Evolutionary conservation across 345 rosid genomes (phyloP).

Genomic region (Microthlaspi erraticum): DNA sequence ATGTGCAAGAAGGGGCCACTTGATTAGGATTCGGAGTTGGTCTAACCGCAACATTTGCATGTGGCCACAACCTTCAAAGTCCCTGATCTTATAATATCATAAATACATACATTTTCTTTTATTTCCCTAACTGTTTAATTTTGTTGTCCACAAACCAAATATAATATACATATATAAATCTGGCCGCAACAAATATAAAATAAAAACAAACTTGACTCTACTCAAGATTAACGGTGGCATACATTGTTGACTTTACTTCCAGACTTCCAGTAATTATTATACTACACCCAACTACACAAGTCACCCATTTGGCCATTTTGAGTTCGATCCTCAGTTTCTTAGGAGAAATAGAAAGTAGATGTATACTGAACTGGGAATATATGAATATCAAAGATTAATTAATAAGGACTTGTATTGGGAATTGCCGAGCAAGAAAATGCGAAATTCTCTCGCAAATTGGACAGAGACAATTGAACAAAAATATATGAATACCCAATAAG

Average conservation of each 20-base stretch:
- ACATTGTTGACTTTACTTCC: slow-evolving; percentile 38
- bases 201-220: not conserved
- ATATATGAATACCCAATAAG: slow-evolving; percentile 23
- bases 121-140: slow-evolving; percentile 9
- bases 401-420: not conserved
- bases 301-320: slow-evolving; percentile 23
- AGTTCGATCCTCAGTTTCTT: not conserved
- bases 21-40: slow-evolving; percentile 47
- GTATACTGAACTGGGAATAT: not conserved
- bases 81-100: slow-evolving; percentile 35
- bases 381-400: not conserved
- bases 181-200: slow-evolving; percentile 7
- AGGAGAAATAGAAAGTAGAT: not conserved
- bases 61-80: slow-evolving; percentile 49
- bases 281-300: slow-evolving; percentile 28
- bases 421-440: slow-evolving; percentile 30
- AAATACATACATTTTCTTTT: slow-evolving; percentile 19
- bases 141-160: slow-evolving; percentile 31
- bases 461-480: slow-evolving; percentile 13
- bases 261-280: no score
- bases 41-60: slow-evolving; percentile 68
- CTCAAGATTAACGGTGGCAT: slow-evolving; percentile 38
- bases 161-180: not conserved
- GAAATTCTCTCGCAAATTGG: slow-evolving; percentile 29
- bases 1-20: slow-evolving; percentile 53